Conservation (phyloP, 371 early-diverging fungal genomes). For the Choanephora cucurbitarum region DNA sequence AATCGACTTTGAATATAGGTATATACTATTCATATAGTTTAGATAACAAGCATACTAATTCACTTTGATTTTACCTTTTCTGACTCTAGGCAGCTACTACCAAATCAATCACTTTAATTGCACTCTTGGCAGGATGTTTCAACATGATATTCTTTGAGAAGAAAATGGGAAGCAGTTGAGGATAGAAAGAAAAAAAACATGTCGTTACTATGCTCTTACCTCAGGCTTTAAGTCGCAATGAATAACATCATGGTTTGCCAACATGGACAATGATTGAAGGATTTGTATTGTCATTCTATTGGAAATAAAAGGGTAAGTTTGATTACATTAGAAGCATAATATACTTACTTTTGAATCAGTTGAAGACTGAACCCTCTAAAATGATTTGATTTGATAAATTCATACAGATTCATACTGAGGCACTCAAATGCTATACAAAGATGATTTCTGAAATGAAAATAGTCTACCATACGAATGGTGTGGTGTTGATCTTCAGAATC, state of each 20-base stretch:
- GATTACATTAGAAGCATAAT: too few relatives aligned
- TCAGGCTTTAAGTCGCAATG: constrained; percentile 99
- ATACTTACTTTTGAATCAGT: constrained; percentile 71
- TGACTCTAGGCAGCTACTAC: constrained; percentile 87
- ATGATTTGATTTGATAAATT: constrained; percentile 91
- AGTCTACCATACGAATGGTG: constrained; percentile 85
- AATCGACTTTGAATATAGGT: constrained; percentile 96
- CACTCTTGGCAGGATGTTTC: constrained; percentile 67
- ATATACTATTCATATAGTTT: too few relatives aligned
- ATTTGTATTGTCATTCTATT: constrained; percentile 82
- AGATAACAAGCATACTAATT: too few relatives aligned
- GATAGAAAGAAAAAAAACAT: neutral
- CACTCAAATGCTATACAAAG: constrained; percentile 96
- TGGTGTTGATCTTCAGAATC: constrained; percentile 84
- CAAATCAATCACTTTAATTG: constrained; percentile 98
- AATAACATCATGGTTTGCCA: constrained; percentile 81
- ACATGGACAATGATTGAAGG: constrained; percentile 78
- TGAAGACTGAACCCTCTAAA: constrained; percentile 90
- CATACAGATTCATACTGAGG: constrained; percentile 95
- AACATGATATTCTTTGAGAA: constrained; percentile 72
- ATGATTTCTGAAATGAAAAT: constrained; percentile 93
- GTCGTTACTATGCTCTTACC: too few relatives aligned
- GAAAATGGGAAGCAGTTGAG: neutral
- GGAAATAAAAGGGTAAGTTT: neutral
- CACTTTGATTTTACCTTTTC: constrained; percentile 61